phyloP scores from a whole-genome alignment of 768 basidiomycete genomes.

The Leccinum boreale region DNA sequence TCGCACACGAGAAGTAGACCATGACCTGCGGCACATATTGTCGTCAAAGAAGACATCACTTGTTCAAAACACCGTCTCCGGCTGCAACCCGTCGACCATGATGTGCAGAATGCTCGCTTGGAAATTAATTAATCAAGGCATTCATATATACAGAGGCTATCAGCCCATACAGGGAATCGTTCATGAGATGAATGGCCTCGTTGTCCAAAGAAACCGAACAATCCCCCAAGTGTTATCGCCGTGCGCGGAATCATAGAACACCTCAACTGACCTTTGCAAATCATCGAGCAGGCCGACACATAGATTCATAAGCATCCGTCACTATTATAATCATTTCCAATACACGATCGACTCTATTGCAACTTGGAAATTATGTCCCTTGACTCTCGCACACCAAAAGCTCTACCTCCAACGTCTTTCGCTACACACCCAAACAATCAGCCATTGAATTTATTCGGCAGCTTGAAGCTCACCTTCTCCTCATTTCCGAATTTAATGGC shows the following conservation, averaged over 20 bases:
- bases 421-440: constrained; percentile 18
- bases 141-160: constrained; percentile 96
- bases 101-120: constrained; percentile 55
- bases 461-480: constrained; percentile 60
- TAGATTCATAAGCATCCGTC: too few species aligned
- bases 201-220: constrained; percentile 74
- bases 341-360: constrained; percentile 34
- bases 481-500: constrained; percentile 70
- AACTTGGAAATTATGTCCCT: constrained; percentile 74
- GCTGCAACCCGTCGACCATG: constrained; percentile 70
- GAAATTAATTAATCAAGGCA: constrained; percentile 64
- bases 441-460: too few species aligned
- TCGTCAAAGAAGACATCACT: constrained; percentile 37
- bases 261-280: constrained; percentile 54
- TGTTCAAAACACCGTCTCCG: constrained; percentile 91
- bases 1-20: background rate
- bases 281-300: too few species aligned
- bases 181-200: constrained; percentile 89
- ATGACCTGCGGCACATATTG: too few species aligned
- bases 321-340: too few species aligned
- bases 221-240: background rate
- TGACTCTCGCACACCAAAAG: constrained; percentile 66
- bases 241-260: background rate
- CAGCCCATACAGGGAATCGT: constrained; percentile 92
- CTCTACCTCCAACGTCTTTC: constrained; percentile 40